These are phyloP conservation scores for Cornus suecica DNA, from an alignment of 148 eudicot species.

Conservation along the genomic window DNA sequence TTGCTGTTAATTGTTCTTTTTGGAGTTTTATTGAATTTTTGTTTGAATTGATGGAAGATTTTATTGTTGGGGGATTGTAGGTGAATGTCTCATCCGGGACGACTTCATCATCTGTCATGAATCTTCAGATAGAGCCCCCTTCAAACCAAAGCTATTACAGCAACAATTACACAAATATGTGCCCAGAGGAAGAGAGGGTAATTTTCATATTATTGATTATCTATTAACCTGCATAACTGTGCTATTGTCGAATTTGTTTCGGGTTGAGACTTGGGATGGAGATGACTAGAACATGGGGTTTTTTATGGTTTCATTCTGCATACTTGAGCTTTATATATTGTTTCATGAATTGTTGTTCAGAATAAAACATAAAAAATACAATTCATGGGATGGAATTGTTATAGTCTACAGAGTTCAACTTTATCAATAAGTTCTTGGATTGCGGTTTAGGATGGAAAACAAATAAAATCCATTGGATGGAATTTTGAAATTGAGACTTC, in stretches of 20 bases:
- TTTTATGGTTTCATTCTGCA: not conserved
- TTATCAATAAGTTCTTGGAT: not conserved
- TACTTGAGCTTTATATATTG: not conserved
- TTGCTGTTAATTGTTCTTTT: not conserved
- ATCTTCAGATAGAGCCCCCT: slow-evolving; percentile 81
- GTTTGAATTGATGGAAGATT: not conserved
- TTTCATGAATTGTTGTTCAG: not conserved
- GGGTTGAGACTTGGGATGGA: not conserved
- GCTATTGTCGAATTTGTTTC: not conserved
- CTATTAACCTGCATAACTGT: not conserved
- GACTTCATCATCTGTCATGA: slow-evolving; percentile 39
- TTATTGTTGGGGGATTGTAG: slow-evolving; percentile 27
- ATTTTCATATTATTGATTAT: not conserved
- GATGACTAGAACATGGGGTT: not conserved
- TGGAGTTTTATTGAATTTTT: not conserved
- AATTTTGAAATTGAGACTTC: too few species aligned
- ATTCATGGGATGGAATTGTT: too few species aligned
- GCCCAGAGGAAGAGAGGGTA: slow-evolving; percentile 68
- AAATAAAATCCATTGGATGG: too few species aligned
- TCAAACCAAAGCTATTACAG: slow-evolving; percentile 66
- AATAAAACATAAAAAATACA: too few species aligned
- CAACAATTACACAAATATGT: slow-evolving; percentile 33
- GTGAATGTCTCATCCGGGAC: slow-evolving; percentile 44
- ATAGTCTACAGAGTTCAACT: not conserved
- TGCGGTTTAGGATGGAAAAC: not conserved